Base-by-base conservation (phyloP, 495 filamentous ascomycete species). In the Ramalina peruviana region DNA sequence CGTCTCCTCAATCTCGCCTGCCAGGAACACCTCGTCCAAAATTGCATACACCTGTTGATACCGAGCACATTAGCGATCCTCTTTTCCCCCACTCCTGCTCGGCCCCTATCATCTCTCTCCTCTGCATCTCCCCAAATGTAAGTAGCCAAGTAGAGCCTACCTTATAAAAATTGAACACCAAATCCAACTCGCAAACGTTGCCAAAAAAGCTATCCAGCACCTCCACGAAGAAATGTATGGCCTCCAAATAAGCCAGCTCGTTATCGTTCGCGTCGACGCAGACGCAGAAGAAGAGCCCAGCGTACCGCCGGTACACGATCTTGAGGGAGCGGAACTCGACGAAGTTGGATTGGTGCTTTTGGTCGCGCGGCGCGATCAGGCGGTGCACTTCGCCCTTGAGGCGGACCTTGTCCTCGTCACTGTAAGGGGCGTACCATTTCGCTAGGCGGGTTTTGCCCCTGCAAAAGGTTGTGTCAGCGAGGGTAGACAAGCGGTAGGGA, bases 181-280 rank as follows among this genome's bases (percentile, higher is more conserved):
- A 71, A 75, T 98, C 92, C 67, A 98, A 74, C 72, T 98, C 92
- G 69, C 92, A 98, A 48, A 98, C 92, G 65, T 98, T 98, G 58
- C 92, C 92, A 64, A 98, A 98, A 72, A 98, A 98, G 57, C 85
- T 76, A 75, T 98, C 92, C 60, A 98, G 73, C 54, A 98, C 92
- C 70, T 98, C 92, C 54, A 98, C 92, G 62, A 98, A 97, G 72
- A 98, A 97, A 72, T 98, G 92, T 63, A 98, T 95, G 0, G 90
- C 92, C 66, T 98, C 92, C 47, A 98, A 73, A 64, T 92, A 98
- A 40, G 93, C 89, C 37, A 98, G 72, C 72, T 97, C 92, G 69
- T 97, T 98, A 67, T 98, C 92, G 65, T 95, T 96, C 47, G 93
- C 90, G 70, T 98, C 92, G 58, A 98, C 92, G 66, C 93, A 96